phyloP scores from a whole-genome alignment of 345 rosid genomes.

The Bruguiera gymnorhiza region DNA sequence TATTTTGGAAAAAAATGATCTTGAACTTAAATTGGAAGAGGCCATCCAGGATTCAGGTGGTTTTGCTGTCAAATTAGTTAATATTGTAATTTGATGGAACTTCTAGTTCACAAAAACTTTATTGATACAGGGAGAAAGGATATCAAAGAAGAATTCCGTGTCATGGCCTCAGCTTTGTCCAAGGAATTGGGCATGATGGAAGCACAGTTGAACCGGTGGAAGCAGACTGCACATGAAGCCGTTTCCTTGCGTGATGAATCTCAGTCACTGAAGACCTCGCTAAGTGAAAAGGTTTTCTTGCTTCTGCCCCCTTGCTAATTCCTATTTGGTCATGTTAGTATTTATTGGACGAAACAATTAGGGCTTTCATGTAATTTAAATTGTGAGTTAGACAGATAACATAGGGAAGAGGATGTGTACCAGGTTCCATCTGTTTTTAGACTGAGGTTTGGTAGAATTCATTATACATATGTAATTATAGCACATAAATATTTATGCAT shows the following conservation, averaged over 20 bases:
- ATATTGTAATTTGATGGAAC: constrained; percentile 2
- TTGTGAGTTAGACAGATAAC: too few species aligned
- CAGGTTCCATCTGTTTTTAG: too few species aligned
- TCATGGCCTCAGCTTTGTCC: constrained; percentile 89
- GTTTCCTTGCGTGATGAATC: constrained; percentile 65
- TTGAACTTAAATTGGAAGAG: constrained; percentile 83
- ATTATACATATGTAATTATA: too few species aligned
- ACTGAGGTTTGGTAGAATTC: too few species aligned
- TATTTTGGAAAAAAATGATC: constrained; percentile 76
- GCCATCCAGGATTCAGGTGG: constrained; percentile 70
- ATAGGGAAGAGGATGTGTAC: too few species aligned
- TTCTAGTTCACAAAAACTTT: constrained; percentile 19
- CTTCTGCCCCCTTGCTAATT: background rate
- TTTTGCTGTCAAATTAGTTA: background rate
- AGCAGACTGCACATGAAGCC: constrained; percentile 77
- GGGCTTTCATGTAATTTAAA: too few species aligned
- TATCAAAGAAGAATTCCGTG: constrained; percentile 73
- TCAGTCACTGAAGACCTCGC: constrained; percentile 49
- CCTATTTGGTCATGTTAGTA: background rate
- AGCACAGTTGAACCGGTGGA: constrained; percentile 85
- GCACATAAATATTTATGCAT: too few species aligned
- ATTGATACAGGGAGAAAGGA: constrained; percentile 71
- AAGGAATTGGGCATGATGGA: constrained; percentile 97
- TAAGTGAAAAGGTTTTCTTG: constrained; percentile 57
- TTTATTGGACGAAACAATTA: too few species aligned